phyloP scores from a whole-genome alignment of 768 basidiomycete species.

The Amanita pallidorosea region DNA sequence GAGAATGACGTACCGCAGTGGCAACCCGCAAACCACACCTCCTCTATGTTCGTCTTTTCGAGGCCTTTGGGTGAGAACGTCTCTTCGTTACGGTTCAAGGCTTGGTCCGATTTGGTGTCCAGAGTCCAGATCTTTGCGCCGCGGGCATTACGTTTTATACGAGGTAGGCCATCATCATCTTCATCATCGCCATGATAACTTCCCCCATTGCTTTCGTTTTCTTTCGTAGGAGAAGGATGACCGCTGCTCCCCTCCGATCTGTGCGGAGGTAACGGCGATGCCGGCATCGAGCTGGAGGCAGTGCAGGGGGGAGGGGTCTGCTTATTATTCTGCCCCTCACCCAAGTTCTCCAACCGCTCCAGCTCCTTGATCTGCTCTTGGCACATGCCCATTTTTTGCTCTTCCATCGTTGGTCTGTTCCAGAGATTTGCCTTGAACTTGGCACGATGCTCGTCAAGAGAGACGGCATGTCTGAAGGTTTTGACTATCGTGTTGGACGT shows the following conservation, averaged over 20 bases:
- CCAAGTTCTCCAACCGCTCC: background rate
- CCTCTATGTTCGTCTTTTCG: constrained; percentile 32
- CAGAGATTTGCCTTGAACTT: constrained; percentile 49
- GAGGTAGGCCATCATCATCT: background rate
- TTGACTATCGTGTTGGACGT: constrained; percentile 43
- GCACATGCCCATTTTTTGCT: constrained; percentile 15
- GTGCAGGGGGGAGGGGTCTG: background rate
- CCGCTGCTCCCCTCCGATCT: background rate
- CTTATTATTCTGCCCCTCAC: background rate
- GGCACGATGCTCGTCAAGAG: constrained; percentile 52
- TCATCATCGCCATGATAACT: background rate
- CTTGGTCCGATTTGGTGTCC: constrained; percentile 15
- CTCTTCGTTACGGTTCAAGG: constrained; percentile 19
- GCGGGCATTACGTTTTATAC: background rate
- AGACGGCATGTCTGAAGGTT: constrained; percentile 52
- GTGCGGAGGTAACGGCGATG: background rate
- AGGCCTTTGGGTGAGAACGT: constrained; percentile 15
- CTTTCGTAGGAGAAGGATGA: background rate
- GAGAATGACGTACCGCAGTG: constrained; percentile 26
- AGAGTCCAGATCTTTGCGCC: constrained; percentile 4
- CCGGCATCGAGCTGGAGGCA: background rate
- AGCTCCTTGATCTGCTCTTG: background rate
- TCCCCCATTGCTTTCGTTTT: too few species aligned
- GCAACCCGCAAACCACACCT: constrained; percentile 60
- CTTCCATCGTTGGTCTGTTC: constrained; percentile 24